phyloP scores from a whole-genome alignment of 192 early-diverging fungal genomes.

The Coemansia sp. region DNA sequence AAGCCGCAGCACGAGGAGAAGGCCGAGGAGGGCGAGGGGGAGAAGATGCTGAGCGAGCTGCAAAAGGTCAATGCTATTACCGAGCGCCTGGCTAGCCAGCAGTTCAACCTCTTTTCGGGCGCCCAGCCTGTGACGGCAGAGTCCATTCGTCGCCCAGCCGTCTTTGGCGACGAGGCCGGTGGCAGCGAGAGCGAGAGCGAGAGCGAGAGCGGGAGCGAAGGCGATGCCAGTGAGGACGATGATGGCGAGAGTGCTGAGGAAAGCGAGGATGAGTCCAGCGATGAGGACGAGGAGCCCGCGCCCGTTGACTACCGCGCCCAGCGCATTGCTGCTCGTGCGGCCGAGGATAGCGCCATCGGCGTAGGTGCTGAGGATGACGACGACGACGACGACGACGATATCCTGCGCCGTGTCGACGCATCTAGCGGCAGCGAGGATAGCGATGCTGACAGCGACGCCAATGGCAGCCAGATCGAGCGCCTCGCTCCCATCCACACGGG shows the following conservation, averaged over 20 bases:
- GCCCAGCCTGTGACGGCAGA: constrained; percentile 37
- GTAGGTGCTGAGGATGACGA: not conserved
- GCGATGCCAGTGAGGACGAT: constrained; percentile 17
- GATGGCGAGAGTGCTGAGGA: constrained; percentile 36
- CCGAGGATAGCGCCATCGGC: constrained; percentile 54
- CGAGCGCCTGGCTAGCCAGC: constrained; percentile 37
- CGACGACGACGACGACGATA: constrained; percentile 24
- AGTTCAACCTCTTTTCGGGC: constrained; percentile 50
- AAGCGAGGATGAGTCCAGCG: constrained; percentile 50
- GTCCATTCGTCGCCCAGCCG: constrained; percentile 57
- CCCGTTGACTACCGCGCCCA: constrained; percentile 21
- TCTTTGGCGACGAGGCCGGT: constrained; percentile 58
- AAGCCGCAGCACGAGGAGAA: constrained; percentile 58
- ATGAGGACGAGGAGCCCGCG: not conserved
- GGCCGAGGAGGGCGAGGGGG: constrained; percentile 68
- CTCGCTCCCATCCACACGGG: constrained; percentile 40
- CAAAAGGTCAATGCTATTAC: constrained; percentile 68
- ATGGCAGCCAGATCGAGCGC: constrained; percentile 27
- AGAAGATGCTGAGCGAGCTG: constrained; percentile 89
- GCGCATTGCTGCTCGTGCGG: constrained; percentile 72
- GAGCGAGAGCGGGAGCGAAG: constrained; percentile 13
- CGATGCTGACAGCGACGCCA: constrained; percentile 1
- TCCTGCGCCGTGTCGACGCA: constrained; percentile 23
- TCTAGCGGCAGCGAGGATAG: constrained; percentile 12
- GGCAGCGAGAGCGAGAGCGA: constrained; percentile 42